phyloP scores from a whole-genome alignment of 441 rosid species.

The Adansonia gregorii region DNA sequence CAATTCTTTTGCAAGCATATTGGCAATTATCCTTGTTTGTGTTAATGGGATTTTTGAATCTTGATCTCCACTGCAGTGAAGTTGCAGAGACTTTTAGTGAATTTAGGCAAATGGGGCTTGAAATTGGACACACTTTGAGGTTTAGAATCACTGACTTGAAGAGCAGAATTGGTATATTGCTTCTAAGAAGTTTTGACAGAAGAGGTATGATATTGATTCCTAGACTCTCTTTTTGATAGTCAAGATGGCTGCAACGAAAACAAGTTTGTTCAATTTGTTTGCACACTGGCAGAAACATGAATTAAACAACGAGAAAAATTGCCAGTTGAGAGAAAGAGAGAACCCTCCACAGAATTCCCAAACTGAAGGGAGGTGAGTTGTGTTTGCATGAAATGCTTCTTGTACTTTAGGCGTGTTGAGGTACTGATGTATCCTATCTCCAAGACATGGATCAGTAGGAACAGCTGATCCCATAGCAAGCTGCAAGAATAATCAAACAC shows the following conservation, averaged over 20 bases:
- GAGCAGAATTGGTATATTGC: neutral
- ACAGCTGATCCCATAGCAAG: conserved; percentile 1
- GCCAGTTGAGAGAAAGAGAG: neutral
- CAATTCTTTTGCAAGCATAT: conserved; percentile 15
- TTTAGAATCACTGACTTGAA: conserved; percentile 11
- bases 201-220: conserved; percentile 9
- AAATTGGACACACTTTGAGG: neutral
- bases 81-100: neutral
- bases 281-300: neutral
- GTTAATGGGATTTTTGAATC: conserved; percentile 18
- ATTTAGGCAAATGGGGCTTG: neutral
- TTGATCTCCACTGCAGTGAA: conserved; percentile 7
- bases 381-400: conserved; percentile 41
- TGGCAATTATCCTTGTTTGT: conserved; percentile 14
- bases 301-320: neutral
- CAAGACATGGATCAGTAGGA: conserved; percentile 26
- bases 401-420: conserved; percentile 26
- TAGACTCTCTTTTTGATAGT: conserved; percentile 10
- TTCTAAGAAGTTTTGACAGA: conserved; percentile 15
- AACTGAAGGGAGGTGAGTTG: neutral
- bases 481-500: conserved; percentile 15
- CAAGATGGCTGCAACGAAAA: neutral
- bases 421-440: neutral
- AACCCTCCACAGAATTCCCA: conserved; percentile 22
- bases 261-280: neutral